Evolutionary conservation across 2,329 filamentous ascomycete genomes (phyloP), one percentile per base, ranked within the genome.

Genomic region (Drechslerella coelobrocha): DNA sequence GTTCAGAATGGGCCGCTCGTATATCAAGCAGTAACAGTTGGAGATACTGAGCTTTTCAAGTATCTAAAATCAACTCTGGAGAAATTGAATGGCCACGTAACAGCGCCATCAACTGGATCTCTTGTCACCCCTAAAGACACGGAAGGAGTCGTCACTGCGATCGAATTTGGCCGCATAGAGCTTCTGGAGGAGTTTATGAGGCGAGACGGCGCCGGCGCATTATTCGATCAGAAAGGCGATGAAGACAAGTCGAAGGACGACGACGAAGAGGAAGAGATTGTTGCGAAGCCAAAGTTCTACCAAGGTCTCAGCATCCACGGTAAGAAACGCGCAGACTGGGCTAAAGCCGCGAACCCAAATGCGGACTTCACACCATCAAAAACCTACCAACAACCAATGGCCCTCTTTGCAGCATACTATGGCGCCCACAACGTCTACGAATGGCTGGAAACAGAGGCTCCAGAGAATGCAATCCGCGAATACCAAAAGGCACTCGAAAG

Each of bases 251-350:
- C n/a, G 37, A 74, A 79, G 4, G 76, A 79, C 2, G 77, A 79
- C 26, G 77, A 78, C 26, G 45, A 84, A 87, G 78, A 84, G 84
- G 62, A 88, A 83, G 83, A 88, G 74, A 77, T 87, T 52, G 82
- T 85, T 57, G 81, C 85, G 73, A 89, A 88, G 77, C 85, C 89
- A 0, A 83, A 84, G 17, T 90, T 85, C 77, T 95, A 95, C 76
- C 88, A 90, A 78, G 91, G 91, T 0, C 78, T 93, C 27, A 88
- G 86, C 0, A 88, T 95, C 1, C 87, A 89, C 73, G 90, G 90
- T 1, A 86, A 86, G 78, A 92, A 92, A 78, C 82, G 86, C 52
- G 81, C 81, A 31, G 90, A 92, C 74, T 95, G 90, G 91, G 89
- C 89, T 0, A 83, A 82, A 21, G 85, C 85, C 5, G 86, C 86